Conservation (phyloP, 2,329 filamentous ascomycete genomes). For the Neonectria hederae region DNA sequence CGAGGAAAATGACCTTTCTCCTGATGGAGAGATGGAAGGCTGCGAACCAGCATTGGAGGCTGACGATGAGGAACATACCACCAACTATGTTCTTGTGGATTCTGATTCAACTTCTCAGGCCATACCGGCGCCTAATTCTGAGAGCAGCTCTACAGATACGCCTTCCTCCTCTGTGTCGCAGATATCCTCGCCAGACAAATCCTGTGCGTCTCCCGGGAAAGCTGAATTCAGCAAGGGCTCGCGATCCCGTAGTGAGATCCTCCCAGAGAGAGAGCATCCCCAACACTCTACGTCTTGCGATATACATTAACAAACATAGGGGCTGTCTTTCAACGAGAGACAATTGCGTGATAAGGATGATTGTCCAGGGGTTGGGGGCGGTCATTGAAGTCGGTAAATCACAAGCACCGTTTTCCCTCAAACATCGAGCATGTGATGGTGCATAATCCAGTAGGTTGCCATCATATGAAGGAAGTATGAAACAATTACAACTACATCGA, state of each 20-base stretch:
- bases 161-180: neutral
- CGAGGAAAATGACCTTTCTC: neutral
- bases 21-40: neutral
- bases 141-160: neutral
- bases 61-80: neutral
- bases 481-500: neutral
- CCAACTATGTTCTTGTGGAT: neutral
- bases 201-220: neutral
- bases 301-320: neutral
- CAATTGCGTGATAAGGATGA: neutral
- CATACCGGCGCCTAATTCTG: neutral
- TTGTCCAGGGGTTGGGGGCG: neutral
- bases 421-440: neutral
- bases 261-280: neutral
- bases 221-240: neutral
- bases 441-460: neutral
- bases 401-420: neutral
- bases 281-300: too few species aligned
- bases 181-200: neutral
- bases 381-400: neutral
- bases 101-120: neutral
- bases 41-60: neutral
- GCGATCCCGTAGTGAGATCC: neutral
- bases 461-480: neutral
- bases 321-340: neutral